Evolutionary conservation across 139 green algal genomes (phyloP).

Genomic region (Chlorella sorokiniana): DNA sequence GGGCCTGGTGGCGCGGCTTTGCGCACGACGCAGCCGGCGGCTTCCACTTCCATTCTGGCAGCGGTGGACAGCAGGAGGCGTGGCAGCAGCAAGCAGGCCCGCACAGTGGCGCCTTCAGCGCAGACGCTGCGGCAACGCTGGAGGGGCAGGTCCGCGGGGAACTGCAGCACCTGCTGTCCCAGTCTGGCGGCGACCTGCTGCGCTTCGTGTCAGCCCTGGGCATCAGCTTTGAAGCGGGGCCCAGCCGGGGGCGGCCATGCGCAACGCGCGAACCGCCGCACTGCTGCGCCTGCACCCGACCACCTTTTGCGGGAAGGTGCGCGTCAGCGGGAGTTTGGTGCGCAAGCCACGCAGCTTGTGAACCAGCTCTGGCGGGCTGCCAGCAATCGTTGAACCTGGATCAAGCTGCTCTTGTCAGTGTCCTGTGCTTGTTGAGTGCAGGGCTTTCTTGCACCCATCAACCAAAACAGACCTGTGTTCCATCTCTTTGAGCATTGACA

Average conservation of each 20-base stretch:
- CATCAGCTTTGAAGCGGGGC: neutral
- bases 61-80: neutral
- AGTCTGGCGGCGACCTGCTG: constrained; percentile 15
- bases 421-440: neutral
- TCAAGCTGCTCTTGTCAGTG: neutral
- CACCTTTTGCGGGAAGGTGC: neutral
- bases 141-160: constrained; percentile 17
- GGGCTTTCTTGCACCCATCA: too few species aligned
- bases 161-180: constrained; percentile 1
- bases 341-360: constrained; percentile 2
- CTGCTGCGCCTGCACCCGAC: constrained; percentile 28
- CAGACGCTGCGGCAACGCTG: neutral
- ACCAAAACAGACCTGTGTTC: too few species aligned
- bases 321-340: neutral
- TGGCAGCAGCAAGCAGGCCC: neutral
- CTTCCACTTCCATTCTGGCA: neutral
- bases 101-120: neutral
- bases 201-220: constrained; percentile 14
- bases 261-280: constrained; percentile 1
- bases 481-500: neutral
- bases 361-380: constrained; percentile 11
- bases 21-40: neutral
- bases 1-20: constrained; percentile 2
- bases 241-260: neutral
- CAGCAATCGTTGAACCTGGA: neutral